phyloP scores from a whole-genome alignment of 306 rosid genomes.

The Vicia faba region DNA sequence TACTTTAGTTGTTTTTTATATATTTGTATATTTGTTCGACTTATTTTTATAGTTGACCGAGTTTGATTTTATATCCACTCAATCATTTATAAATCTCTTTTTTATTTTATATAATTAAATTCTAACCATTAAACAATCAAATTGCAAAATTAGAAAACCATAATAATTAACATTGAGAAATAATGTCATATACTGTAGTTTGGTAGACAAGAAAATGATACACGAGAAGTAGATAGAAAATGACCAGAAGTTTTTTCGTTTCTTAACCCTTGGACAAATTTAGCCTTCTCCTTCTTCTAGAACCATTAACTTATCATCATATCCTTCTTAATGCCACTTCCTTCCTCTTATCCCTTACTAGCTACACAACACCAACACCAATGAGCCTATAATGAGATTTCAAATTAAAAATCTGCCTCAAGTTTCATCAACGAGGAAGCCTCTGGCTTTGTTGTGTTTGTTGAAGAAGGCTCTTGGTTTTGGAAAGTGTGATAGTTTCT shows the following conservation, averaged over 20 bases:
- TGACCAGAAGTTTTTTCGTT: background rate
- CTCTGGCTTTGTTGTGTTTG: background rate
- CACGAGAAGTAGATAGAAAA: background rate
- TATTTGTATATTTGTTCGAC: too few relatives aligned
- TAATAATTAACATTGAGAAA: too few relatives aligned
- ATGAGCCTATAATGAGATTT: background rate
- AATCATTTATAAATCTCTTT: too few relatives aligned
- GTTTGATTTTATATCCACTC: too few relatives aligned
- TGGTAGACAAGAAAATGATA: background rate
- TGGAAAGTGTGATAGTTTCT: constrained; percentile 13
- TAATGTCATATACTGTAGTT: background rate
- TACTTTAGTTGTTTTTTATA: too few relatives aligned
- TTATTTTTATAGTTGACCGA: too few relatives aligned
- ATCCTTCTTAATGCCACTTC: background rate
- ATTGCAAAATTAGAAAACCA: too few relatives aligned
- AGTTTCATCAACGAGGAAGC: constrained; percentile 1
- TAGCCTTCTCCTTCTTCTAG: constrained; percentile 1
- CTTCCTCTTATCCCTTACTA: background rate
- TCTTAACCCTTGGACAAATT: background rate
- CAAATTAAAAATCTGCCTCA: background rate
- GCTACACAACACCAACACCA: constrained; percentile 2
- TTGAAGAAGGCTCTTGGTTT: background rate
- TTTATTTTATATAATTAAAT: too few relatives aligned
- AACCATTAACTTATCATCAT: background rate
- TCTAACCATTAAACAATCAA: too few relatives aligned